Evolutionary conservation across 352 stramenopile species (phyloP).

Genomic region (Phytophthora uliginosa): DNA sequence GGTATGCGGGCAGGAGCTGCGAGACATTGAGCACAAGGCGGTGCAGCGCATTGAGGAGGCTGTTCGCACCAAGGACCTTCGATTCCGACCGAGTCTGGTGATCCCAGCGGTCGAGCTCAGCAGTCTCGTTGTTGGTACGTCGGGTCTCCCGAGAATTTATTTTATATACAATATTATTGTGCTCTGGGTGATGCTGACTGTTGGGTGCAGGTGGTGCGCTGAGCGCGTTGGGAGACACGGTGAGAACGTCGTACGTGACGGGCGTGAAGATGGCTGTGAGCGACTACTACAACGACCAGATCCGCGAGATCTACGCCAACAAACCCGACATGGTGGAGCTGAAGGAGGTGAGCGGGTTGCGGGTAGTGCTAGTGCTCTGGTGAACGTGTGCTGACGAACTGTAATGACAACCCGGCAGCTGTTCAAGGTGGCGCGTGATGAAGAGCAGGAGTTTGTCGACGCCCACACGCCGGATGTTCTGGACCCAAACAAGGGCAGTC

Average conservation of each 20-base stretch:
- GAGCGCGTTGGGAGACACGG: slow-evolving; percentile 60
- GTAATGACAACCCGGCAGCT: slow-evolving; percentile 46
- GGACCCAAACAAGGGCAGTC: slow-evolving; percentile 45
- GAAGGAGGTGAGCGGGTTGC: slow-evolving; percentile 62
- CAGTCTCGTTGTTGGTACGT: slow-evolving; percentile 61
- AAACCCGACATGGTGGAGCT: slow-evolving; percentile 64
- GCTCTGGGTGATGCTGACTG: not conserved
- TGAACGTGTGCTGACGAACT: slow-evolving; percentile 3
- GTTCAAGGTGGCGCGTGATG: slow-evolving; percentile 77
- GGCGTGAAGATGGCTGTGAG: slow-evolving; percentile 84
- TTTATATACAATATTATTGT: no score
- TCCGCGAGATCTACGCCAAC: slow-evolving; percentile 84
- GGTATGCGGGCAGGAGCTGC: slow-evolving; percentile 49
- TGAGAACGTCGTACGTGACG: slow-evolving; percentile 75
- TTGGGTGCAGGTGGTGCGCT: slow-evolving; percentile 46
- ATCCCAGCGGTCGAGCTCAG: slow-evolving; percentile 63
- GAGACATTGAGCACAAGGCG: slow-evolving; percentile 54
- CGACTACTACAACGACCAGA: slow-evolving; percentile 93
- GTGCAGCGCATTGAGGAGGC: slow-evolving; percentile 61
- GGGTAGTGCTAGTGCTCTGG: not conserved
- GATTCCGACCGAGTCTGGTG: slow-evolving; percentile 80
- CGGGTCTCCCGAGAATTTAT: not conserved
- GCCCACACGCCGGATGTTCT: slow-evolving; percentile 56
- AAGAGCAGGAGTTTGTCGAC: slow-evolving; percentile 82
- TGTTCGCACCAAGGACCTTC: slow-evolving; percentile 49